Evolutionary conservation across 306 rosid species (phyloP).

Genomic region (Cotoneaster glaucophyllus): DNA sequence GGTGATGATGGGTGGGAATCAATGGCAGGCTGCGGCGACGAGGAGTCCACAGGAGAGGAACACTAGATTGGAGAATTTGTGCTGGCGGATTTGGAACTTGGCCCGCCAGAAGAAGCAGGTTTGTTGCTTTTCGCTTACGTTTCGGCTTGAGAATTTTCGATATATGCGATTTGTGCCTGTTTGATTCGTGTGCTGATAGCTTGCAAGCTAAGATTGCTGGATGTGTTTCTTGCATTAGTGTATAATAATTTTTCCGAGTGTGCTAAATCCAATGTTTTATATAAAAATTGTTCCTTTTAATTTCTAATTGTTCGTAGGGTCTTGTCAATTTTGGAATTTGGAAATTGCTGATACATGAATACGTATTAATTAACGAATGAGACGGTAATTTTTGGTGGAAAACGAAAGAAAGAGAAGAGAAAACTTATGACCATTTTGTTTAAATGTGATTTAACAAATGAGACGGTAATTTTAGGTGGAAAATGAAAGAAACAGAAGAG

Average conservation of each 20-base stretch:
- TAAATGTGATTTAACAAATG: not conserved
- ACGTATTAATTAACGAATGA: not conserved
- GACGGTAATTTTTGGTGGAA: not conserved
- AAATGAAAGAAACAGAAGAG: not conserved
- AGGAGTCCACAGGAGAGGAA: conserved; percentile 97
- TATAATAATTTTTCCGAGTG: not conserved
- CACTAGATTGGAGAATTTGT: conserved; percentile 93
- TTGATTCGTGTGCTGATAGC: not conserved
- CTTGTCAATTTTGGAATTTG: not conserved
- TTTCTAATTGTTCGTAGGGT: not conserved
- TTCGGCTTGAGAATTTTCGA: not conserved
- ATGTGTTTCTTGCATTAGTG: not conserved
- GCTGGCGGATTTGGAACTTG: conserved; percentile 99
- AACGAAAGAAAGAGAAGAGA: not conserved
- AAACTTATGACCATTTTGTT: not conserved
- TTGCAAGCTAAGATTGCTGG: conserved; percentile 2
- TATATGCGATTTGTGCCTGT: not conserved
- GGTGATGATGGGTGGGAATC: not conserved
- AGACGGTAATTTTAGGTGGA: not conserved
- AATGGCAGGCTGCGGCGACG: conserved; percentile 79
- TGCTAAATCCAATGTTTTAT: not conserved
- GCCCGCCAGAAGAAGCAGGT: conserved; percentile 99
- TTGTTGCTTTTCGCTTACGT: not conserved
- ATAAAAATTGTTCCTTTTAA: not conserved
- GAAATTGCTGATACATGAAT: not conserved